A percentile compares a stretch with the other conserved stretches of the same genome.
These are phyloP conservation scores for Aphanoascus verrucosus DNA, from an alignment of 2,329 filamentous ascomycete genomes.

Conservation along the genomic window DNA sequence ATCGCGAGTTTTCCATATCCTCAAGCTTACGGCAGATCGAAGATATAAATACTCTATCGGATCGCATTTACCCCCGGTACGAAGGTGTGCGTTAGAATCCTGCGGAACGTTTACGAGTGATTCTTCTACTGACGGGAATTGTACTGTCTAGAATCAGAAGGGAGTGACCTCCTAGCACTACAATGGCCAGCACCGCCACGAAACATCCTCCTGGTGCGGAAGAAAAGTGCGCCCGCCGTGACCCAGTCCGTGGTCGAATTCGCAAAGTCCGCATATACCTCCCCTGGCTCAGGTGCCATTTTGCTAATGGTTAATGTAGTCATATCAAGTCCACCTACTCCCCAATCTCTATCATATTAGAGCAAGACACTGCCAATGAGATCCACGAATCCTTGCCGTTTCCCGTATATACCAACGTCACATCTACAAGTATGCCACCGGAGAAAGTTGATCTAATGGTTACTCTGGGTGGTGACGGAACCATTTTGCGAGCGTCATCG, in stretches of 20 bases:
- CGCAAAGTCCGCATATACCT: conserved; percentile 32
- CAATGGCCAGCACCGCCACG: conserved; percentile 58
- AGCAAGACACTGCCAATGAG: conserved; percentile 60
- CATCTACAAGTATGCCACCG: conserved; percentile 45
- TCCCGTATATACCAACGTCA: conserved; percentile 52
- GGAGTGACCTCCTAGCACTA: conserved; percentile 52
- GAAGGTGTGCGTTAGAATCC: conserved; percentile 41
- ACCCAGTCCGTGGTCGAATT: conserved; percentile 50
- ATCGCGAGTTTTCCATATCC: conserved; percentile 36
- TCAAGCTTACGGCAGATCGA: conserved; percentile 33
- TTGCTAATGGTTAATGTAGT: conserved; percentile 40
- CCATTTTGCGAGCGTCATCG: conserved; percentile 73
- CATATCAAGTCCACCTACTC: conserved; percentile 75
- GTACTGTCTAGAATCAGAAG: conserved; percentile 39
- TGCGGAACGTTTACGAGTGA: not conserved
- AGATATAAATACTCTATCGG: conserved; percentile 35
- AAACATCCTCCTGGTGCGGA: conserved; percentile 59
- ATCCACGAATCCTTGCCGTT: conserved; percentile 62
- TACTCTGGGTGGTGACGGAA: conserved; percentile 88
- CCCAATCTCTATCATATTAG: conserved; percentile 69
- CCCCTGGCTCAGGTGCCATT: not conserved
- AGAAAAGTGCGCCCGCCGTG: conserved; percentile 48
- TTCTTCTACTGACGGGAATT: not conserved
- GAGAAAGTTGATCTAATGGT: conserved; percentile 78
- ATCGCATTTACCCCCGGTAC: conserved; percentile 52